Conservation (phyloP, 371 early-diverging fungal species). For the Mortierella sp. region DNA sequence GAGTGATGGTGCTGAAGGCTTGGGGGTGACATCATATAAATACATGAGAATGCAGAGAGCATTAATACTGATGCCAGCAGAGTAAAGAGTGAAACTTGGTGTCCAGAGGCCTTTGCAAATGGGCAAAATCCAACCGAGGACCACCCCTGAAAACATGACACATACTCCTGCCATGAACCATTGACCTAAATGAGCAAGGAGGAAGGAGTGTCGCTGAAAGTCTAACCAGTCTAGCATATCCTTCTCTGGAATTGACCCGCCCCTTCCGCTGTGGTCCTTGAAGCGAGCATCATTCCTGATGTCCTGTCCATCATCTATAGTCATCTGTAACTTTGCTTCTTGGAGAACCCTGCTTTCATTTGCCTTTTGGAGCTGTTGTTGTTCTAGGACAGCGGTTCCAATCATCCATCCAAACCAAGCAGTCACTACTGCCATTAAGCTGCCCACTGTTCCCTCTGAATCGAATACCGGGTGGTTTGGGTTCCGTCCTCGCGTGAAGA, state of each 20-base stretch:
- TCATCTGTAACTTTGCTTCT: neutral
- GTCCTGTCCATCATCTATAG: neutral
- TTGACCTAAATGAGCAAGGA: conserved; percentile 27
- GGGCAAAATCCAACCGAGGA: conserved; percentile 54
- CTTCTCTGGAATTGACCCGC: neutral
- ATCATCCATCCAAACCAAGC: conserved; percentile 58
- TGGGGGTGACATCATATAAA: conserved; percentile 24
- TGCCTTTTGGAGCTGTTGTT: conserved; percentile 20
- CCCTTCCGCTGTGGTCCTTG: neutral
- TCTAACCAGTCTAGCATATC: neutral
- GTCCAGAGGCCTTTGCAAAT: conserved; percentile 65
- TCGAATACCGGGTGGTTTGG: conserved; percentile 54
- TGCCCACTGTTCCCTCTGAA: conserved; percentile 61
- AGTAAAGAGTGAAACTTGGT: conserved; percentile 57
- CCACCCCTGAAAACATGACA: conserved; percentile 26
- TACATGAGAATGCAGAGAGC: conserved; percentile 31
- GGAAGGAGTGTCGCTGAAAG: neutral
- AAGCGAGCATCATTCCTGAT: neutral
- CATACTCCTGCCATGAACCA: conserved; percentile 30
- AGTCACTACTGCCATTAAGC: conserved; percentile 54
- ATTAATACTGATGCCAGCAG: conserved; percentile 49
- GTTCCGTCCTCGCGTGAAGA: conserved; percentile 51
- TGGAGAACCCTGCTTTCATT: neutral
- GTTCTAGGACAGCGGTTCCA: conserved; percentile 44
- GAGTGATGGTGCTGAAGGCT: no score